Evolutionary conservation across 306 rosid genomes (phyloP).

Genomic region (Prinsepia uniflora): DNA sequence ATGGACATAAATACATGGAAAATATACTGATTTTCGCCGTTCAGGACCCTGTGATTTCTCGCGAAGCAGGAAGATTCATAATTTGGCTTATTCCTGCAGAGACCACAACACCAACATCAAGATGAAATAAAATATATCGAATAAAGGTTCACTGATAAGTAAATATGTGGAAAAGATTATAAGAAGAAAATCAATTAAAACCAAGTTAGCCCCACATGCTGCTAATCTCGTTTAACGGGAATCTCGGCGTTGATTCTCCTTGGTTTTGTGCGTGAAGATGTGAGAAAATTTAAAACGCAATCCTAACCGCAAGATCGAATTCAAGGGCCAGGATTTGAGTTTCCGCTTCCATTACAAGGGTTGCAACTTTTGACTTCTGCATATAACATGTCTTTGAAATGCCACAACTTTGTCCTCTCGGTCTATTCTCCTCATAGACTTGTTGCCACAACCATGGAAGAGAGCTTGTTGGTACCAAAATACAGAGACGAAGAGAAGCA

Average conservation of each 20-base stretch:
- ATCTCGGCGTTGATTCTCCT: too few species aligned
- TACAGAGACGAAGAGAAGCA: slow-evolving; percentile 1
- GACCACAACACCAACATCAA: too few species aligned
- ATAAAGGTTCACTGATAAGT: too few species aligned
- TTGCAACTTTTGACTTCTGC: neutral
- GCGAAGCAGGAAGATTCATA: slow-evolving; percentile 46
- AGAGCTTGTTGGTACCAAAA: slow-evolving; percentile 22
- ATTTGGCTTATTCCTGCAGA: too few species aligned
- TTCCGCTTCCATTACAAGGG: neutral
- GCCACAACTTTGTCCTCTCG: neutral
- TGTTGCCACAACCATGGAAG: slow-evolving; percentile 22
- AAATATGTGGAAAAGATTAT: too few species aligned
- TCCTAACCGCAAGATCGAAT: too few species aligned
- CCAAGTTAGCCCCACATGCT: too few species aligned
- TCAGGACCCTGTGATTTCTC: slow-evolving; percentile 59
- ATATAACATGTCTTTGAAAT: neutral
- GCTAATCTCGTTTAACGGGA: too few species aligned
- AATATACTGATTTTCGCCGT: slow-evolving; percentile 39
- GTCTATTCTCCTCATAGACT: neutral
- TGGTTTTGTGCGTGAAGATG: too few species aligned
- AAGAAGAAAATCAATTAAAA: too few species aligned
- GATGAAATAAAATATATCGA: too few species aligned
- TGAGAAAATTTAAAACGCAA: too few species aligned
- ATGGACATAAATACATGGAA: slow-evolving; percentile 41
- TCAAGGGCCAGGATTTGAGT: neutral